Evolutionary conservation across 257 asterid genomes (phyloP).

Genomic region (Echium plantagineum): DNA sequence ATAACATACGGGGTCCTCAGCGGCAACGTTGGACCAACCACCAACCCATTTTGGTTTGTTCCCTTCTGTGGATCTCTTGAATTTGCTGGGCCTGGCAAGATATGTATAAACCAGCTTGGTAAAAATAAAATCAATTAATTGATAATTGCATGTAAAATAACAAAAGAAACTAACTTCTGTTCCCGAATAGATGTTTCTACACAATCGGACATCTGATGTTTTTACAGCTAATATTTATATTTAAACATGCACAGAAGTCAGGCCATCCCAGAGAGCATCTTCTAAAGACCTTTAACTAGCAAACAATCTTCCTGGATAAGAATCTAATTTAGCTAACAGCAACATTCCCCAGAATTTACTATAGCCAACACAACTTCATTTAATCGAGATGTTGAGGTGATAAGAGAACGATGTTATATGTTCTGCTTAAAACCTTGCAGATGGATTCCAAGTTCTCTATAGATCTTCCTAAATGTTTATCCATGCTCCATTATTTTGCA

Average conservation of each 20-base stretch:
- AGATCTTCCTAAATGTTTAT: background rate
- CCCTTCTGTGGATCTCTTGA: conserved; percentile 37
- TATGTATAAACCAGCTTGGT: conserved; percentile 12
- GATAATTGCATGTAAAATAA: background rate
- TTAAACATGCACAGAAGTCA: no score
- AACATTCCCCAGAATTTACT: no score
- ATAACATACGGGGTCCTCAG: conserved; percentile 42
- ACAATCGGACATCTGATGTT: background rate
- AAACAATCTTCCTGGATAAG: no score
- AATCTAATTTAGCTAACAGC: no score
- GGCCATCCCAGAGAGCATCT: no score
- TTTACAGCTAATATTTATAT: no score
- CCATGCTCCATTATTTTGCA: background rate
- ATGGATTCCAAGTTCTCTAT: background rate
- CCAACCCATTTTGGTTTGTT: conserved; percentile 37
- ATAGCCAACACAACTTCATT: background rate
- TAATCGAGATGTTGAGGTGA: background rate
- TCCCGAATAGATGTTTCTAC: background rate
- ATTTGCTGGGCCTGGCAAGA: conserved; percentile 66
- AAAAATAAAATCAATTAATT: background rate
- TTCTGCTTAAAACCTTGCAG: background rate
- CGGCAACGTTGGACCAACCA: conserved; percentile 51
- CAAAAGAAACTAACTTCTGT: background rate
- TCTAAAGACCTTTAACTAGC: no score
- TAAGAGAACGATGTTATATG: background rate